Base-by-base conservation (phyloP, 2,329 filamentous ascomycete genomes). In the Phyllachora maydis region DNA sequence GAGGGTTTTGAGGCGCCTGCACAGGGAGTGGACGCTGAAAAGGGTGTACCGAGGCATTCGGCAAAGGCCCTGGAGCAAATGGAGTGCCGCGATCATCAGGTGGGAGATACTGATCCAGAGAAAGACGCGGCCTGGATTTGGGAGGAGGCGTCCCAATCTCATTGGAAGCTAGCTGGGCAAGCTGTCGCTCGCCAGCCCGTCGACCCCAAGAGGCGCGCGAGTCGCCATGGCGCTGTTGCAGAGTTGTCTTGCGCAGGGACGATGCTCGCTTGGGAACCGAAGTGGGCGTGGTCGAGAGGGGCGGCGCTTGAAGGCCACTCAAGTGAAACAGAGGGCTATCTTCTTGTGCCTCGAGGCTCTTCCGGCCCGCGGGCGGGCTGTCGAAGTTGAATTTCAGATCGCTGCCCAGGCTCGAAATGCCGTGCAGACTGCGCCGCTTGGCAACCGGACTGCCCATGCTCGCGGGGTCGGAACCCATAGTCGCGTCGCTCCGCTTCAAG, bases 401-500 rank as follows among this genome's bases (percentile, higher is more conserved):
- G 26, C 49, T 62, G 21, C 59, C 58, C 31, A 72, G 55, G 34
- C 52, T 65, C n/a, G 71, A 57, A 20, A 70, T 63, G 23, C 74
- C 74, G 43, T 92, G 79, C 35, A 91, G 50, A 47, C 83, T 93
- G 38, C 88, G 69, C 33, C 88, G 66, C 55, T 93, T 93, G 22
- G 83, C 78, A 29, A 85, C 77, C 1, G 88, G 85, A 39, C 78
- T 93, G 35, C 77, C 77, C 26, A 76, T 58, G 36, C 63, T 73
- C 14, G 69, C 59, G 32, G 78, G 74, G 38, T 91, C 83, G 23
- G 90, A 52, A 38, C 79, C 81, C 76, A 91, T 85, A 24, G 74
- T 73, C 20, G 77, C 74, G 51, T 95, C 85, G 40, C 75, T 85
- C 36, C 88, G 71, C 59, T 95, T 93, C 35, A 95, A 53, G 4